Base-by-base conservation (phyloP, 352 stramenopile genomes). In the Pythium graminicola region DNA sequence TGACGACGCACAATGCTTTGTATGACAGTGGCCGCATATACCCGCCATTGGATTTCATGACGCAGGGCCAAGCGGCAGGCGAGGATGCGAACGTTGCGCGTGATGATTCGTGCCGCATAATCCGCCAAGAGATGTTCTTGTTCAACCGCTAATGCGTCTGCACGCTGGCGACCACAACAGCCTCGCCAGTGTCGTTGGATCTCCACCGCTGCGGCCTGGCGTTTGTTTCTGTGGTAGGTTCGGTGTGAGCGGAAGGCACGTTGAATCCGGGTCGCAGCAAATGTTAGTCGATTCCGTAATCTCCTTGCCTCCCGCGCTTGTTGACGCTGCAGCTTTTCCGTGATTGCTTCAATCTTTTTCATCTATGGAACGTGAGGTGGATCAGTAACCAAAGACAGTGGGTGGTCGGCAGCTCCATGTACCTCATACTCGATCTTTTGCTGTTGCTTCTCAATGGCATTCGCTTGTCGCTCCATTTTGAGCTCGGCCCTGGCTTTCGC, bases 401-500 rank as follows among this genome's bases (percentile, higher is more conserved):
- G n/a, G n/a, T n/a, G n/a, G n/a, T n/a, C n/a, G n/a, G n/a, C n/a
- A n/a, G n/a, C n/a, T n/a, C n/a, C 2, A 38, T 40, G 32, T 29
- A 89, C 81, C 69, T 93, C 77, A 27, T 31, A 60, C 48, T 89
- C 74, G 50, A 93, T 85, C 57, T 89, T 90, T 31, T 86, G 58
- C 29, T 89, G 77, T 50, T 93, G 79, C 41, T 84, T 86, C 47
- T 89, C 67, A 39, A 93, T 86, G 4, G 76, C 77, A 20, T 75
- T 68, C 6, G 76, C 69, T 53, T 90, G 81, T 8, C 67, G 63
- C 50, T 86, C 71, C 33, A 84, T 48, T 44, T 81, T 88, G 33
- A 57, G 62, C 43, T 93, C 80, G 6, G 77, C 70, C 24, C 81
- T 73, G 13, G 69, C 49, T 49, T 86, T 87, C 1, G 81, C 79